Evolutionary conservation across 495 filamentous ascomycete genomes (phyloP).

Genomic region (Pseudotulostoma volvatum): DNA sequence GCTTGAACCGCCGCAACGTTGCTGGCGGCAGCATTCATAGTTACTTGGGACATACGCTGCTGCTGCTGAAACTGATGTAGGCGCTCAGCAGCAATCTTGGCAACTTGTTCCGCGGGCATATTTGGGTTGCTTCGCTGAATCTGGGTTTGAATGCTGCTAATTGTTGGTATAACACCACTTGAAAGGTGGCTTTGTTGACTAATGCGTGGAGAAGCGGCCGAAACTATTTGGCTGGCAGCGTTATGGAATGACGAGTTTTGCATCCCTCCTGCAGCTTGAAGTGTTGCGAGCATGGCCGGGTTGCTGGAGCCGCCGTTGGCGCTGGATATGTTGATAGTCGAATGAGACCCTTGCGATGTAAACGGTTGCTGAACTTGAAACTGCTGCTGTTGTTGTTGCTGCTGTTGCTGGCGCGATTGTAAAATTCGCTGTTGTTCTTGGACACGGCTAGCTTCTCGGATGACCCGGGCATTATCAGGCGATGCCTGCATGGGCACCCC

Average conservation of each 20-base stretch:
- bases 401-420: slow-evolving; percentile 43
- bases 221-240: slow-evolving; percentile 25
- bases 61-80: slow-evolving; percentile 36
- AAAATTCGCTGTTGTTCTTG: slow-evolving; percentile 49
- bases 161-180: slow-evolving; percentile 36
- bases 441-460: slow-evolving; percentile 44
- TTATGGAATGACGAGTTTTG: slow-evolving; percentile 34
- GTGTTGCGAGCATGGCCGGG: slow-evolving; percentile 33
- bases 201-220: slow-evolving; percentile 36
- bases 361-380: slow-evolving; percentile 28
- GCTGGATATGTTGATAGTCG: slow-evolving; percentile 25
- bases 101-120: slow-evolving; percentile 40
- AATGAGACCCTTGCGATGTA: slow-evolving; percentile 13
- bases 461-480: slow-evolving; percentile 35
- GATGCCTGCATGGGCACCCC: slow-evolving; percentile 39
- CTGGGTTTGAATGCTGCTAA: slow-evolving; percentile 34
- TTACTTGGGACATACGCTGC: slow-evolving; percentile 37
- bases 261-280: slow-evolving; percentile 34
- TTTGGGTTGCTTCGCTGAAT: slow-evolving; percentile 38
- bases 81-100: slow-evolving; percentile 43
- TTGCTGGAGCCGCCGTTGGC: slow-evolving; percentile 39
- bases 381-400: slow-evolving; percentile 18
- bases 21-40: slow-evolving; percentile 53
- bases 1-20: slow-evolving; percentile 22
- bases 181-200: slow-evolving; percentile 35